Evolutionary conservation across 2,329 filamentous ascomycete genomes (phyloP), one percentile per base, ranked within the genome.

Genomic region (Paramyrothecium sp.): DNA sequence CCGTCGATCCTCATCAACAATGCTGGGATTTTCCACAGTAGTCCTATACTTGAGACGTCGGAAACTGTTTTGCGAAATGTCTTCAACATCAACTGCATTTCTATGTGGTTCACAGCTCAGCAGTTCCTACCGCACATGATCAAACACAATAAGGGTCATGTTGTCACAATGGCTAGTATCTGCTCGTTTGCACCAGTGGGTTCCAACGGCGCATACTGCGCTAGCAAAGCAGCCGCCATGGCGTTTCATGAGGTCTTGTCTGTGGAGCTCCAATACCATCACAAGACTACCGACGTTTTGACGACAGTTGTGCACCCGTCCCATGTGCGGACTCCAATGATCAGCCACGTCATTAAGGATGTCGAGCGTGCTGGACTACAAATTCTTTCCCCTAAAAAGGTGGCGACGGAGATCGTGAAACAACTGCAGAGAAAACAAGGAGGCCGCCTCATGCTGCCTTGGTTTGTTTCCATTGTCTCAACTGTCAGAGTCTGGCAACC

Each of bases 1-100:
- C 87, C 87, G 0, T 89, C 86, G 0, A 75, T 90, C 58, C 76
- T 90, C 2, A 85, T 89, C 74, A 88, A 88, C 74, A 89, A 89
- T 66, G 86, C 86, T 7, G 86, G 85, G 58, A 78, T 86, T 23
- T 80, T 84, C 58, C 74, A 73, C 22, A 79, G 84, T 61, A 7
- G 5, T 21, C 20, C 47, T 49, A 21, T 49, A 13, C 20, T 49
- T 4, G 19, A 23, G 22, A 23, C 22, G 3, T 23, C 47, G 20
- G 47, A 49, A 16, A 7, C 20, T 19, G 3, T 21, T 23, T 76
- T 87, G 58, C 79, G 80, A 19, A 81, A 83, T 60, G 86, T 85
- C 55, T 88, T 90, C 67, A 81, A 84, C 56, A 83, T 90, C 60
- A 91, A 90, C 72, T 76, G 82, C 1, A 70, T 89, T 3, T 75